Conservation (phyloP, 1,139 yeast species). For the Blastobotrys apis region DNA sequence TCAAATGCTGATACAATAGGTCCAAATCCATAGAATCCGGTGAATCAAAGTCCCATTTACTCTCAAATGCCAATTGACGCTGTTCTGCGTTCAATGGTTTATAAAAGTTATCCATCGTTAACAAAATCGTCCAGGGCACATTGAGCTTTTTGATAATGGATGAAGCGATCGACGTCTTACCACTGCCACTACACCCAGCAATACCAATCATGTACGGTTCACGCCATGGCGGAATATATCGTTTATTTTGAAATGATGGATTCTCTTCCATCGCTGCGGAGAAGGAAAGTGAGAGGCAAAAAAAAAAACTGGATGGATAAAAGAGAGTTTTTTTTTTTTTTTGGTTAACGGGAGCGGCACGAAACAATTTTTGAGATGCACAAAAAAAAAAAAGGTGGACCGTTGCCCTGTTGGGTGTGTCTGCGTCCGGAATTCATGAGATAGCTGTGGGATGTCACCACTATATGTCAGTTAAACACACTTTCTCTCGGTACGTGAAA, state of each 20-base stretch:
- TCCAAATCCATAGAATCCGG: slow-evolving; percentile 83
- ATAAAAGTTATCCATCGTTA: slow-evolving; percentile 89
- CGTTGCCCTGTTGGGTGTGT: no score
- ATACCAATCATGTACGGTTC: slow-evolving; percentile 93
- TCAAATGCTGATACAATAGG: slow-evolving; percentile 57
- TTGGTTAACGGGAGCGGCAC: background rate
- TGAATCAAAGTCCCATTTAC: slow-evolving; percentile 77
- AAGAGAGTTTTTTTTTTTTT: background rate
- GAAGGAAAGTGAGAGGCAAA: slow-evolving; percentile 2
- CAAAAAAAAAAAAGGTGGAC: slow-evolving; percentile 3
- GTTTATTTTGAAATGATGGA: slow-evolving; percentile 20
- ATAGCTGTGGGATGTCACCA: no score
- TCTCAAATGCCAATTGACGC: slow-evolving; percentile 55
- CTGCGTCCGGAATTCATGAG: no score
- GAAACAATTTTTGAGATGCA: background rate
- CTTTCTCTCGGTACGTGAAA: no score
- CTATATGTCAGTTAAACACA: no score
- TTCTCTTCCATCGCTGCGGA: slow-evolving; percentile 13
- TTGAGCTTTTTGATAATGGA: slow-evolving; percentile 68
- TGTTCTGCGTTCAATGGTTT: slow-evolving; percentile 63
- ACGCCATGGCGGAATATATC: slow-evolving; percentile 79
- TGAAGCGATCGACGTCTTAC: slow-evolving; percentile 89
- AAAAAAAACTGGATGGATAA: background rate
- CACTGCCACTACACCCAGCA: slow-evolving; percentile 94
- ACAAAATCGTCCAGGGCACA: slow-evolving; percentile 87